phyloP scores from a whole-genome alignment of 2,329 filamentous ascomycete genomes.

The Lachnellula arida region DNA sequence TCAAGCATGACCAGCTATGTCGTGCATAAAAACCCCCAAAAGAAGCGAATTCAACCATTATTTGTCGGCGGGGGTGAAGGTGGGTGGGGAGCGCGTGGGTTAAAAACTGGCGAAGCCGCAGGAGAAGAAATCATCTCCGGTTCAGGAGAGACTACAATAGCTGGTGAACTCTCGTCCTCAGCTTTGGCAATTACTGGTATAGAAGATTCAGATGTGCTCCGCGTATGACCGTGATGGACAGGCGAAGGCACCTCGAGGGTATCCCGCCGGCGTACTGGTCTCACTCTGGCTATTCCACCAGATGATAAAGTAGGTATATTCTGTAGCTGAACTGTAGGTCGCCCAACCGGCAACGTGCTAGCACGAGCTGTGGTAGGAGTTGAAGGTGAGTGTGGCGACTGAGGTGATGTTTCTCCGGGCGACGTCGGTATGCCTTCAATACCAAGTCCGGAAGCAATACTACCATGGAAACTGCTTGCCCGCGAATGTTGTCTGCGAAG shows the following conservation, averaged over 20 bases:
- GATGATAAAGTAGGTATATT: no score
- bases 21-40: no score
- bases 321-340: background rate
- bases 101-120: background rate
- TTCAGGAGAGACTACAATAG: conserved; percentile 23
- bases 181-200: background rate
- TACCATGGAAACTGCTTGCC: no score
- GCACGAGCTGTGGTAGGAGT: conserved; percentile 13
- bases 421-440: conserved; percentile 18
- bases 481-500: conserved; percentile 65
- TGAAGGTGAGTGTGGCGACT: conserved; percentile 16
- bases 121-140: conserved; percentile 7
- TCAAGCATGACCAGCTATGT: no score
- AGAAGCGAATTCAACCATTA: no score
- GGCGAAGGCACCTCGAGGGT: conserved; percentile 36
- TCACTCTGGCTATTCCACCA: background rate
- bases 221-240: conserved; percentile 23
- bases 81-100: no score
- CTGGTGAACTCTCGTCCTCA: conserved; percentile 7
- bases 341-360: conserved; percentile 18
- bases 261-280: conserved; percentile 19
- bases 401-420: conserved; percentile 15
- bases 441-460: conserved; percentile 37
- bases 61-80: no score
- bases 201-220: conserved; percentile 5